Evolutionary conservation across 345 rosid genomes (phyloP), one percentile per base, ranked within the genome.

Genomic region (Chamaenerion angustifolium): DNA sequence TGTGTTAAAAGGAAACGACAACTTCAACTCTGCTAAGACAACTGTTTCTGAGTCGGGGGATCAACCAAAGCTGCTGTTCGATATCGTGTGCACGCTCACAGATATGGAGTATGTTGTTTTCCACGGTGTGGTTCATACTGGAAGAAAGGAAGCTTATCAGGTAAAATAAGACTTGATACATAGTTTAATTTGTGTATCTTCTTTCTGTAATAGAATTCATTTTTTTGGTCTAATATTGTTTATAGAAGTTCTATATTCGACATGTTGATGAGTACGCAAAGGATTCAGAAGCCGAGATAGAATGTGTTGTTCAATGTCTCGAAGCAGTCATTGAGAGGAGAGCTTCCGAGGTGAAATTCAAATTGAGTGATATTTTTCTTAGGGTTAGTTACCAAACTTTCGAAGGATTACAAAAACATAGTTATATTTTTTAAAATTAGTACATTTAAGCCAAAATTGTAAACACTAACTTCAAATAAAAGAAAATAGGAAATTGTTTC

Each of bases 311-410:
- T 16, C 77, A 79, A 54, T 85, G 95, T 75, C 83, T 85, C 15
- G 80, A 76, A 70, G 95, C 92, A 19, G 95, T 88, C 46, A 80
- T 82, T 51, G 76, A 80, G 58, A 80, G 95, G 61, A 68, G 95
- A 56, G 76, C 73, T n/a, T 78, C 71, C 3, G 83, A 82, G 83
- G 95, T 82, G 40, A 37, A 56, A 45, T 18, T 12, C 12, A 21
- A 11, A 1, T 23, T 9, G 14, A 1, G 14, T 43, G 31, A 21
- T 14, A 8, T 15, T 10, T 37, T 12, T 43, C 21, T 13, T 6
- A 21, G 13, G 31, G 25, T 21, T n/a, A n/a, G n/a, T 21, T 21
- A 21, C 25, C 25, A 21, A 21, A 21, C 4, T 21, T 21, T 21
- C 25, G 25, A 2, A 21, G 4, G 4, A 21, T 21, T 2, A 2